Conservation (phyloP, 495 filamentous ascomycete genomes). For the Sabuloglossum arenarium region DNA sequence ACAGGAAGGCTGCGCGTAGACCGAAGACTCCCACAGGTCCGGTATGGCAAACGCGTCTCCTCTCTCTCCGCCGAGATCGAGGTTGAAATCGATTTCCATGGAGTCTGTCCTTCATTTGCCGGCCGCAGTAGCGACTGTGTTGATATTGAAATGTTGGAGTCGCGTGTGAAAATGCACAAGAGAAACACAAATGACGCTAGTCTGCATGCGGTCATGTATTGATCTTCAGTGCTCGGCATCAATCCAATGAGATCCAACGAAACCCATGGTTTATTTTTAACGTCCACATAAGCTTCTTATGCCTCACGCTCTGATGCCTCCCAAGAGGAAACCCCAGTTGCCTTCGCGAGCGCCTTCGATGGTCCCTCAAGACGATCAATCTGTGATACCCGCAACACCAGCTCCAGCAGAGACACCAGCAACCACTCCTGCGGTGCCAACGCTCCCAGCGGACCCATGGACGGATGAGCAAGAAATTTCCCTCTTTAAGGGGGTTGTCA, state of each 20-base stretch:
- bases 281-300: too few species aligned
- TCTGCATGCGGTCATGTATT: constrained; percentile 7
- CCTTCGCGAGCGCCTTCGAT: constrained; percentile 14
- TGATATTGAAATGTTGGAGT: background rate
- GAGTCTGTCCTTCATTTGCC: background rate
- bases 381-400: constrained; percentile 18
- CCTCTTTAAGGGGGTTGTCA: constrained; percentile 72
- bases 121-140: background rate
- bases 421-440: constrained; percentile 1
- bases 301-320: constrained; percentile 37
- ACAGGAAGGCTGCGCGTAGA: constrained; percentile 14
- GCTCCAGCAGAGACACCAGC: constrained; percentile 5
- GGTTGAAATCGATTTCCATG: background rate
- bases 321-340: constrained; percentile 38
- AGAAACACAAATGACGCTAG: background rate
- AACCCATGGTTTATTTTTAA: too few species aligned
- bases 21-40: constrained; percentile 37
- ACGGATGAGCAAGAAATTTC: constrained; percentile 87
- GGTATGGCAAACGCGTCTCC: constrained; percentile 49
- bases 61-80: background rate
- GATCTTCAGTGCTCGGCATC: too few species aligned
- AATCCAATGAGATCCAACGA: too few species aligned
- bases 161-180: background rate
- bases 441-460: constrained; percentile 50
- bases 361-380: constrained; percentile 21